A percentile compares a stretch with the other conserved stretches of the same genome.
Evolutionary conservation across 1,284 basidiomycete genomes (phyloP).

Genomic region (Pseudozyma sp.): DNA sequence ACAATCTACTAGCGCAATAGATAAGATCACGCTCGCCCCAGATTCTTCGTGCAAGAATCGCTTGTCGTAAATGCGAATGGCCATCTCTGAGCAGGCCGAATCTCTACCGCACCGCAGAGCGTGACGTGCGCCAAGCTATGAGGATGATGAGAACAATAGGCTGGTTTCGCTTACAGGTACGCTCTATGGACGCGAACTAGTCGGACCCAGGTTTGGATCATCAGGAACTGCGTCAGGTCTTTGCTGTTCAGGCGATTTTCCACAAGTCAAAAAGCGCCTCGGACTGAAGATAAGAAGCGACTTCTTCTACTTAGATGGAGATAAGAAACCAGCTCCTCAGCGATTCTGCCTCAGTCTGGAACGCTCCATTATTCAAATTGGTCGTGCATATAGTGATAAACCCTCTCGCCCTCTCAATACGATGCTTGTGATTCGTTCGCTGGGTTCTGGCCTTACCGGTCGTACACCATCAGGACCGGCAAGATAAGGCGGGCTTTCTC

Average conservation of each 20-base stretch:
- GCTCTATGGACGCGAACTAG: background rate
- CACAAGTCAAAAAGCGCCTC: conserved; percentile 37
- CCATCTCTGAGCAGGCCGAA: too few species aligned
- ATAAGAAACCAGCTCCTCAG: conserved; percentile 12
- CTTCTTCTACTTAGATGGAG: conserved; percentile 2
- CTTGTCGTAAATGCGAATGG: too few species aligned
- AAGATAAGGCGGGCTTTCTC: conserved; percentile 11
- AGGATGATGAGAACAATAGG: too few species aligned
- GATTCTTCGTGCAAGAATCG: too few species aligned
- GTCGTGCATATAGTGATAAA: background rate
- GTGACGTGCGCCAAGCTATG: too few species aligned
- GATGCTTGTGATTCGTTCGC: conserved; percentile 1
- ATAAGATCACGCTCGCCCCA: conserved; percentile 18
- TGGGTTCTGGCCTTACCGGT: background rate
- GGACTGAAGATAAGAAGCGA: conserved; percentile 8
- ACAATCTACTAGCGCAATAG: conserved; percentile 1
- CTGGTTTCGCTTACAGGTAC: background rate
- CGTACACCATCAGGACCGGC: background rate
- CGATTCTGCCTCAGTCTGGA: background rate
- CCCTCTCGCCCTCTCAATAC: conserved; percentile 1
- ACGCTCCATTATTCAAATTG: conserved; percentile 2
- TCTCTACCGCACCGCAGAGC: too few species aligned
- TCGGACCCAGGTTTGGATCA: conserved; percentile 2
- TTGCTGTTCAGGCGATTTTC: conserved; percentile 6
- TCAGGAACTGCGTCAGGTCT: background rate